Percentiles rank a stretch among this genome's conserved stretches.
Evolutionary conservation across 2,329 filamentous ascomycete genomes (phyloP).

Genomic region (Nemania bipapillata): DNA sequence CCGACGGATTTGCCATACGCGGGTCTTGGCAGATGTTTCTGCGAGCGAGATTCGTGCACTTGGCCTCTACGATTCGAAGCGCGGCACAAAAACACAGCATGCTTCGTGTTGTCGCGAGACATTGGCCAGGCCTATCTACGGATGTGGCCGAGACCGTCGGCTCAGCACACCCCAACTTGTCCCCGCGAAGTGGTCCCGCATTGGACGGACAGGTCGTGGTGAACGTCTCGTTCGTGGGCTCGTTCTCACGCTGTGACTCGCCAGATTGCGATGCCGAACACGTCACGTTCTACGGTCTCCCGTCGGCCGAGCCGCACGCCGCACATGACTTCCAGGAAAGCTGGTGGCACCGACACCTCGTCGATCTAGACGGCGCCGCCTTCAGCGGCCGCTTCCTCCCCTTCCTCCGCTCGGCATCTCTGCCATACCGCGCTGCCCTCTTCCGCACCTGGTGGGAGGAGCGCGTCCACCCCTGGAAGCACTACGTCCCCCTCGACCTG

Average conservation of each 20-base stretch:
- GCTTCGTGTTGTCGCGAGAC: slow-evolving; percentile 13
- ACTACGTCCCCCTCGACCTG: slow-evolving; percentile 71
- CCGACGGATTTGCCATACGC: slow-evolving; percentile 61
- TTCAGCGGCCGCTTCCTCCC: slow-evolving; percentile 62
- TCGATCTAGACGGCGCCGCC: slow-evolving; percentile 68
- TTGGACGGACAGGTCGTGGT: slow-evolving; percentile 36
- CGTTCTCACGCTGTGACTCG: slow-evolving; percentile 50
- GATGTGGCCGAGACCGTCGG: background rate
- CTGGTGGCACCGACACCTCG: slow-evolving; percentile 63
- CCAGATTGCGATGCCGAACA: slow-evolving; percentile 51
- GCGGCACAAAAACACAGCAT: background rate
- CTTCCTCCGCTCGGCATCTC: slow-evolving; percentile 62
- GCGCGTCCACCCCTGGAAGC: slow-evolving; percentile 69
- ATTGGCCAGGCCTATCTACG: background rate
- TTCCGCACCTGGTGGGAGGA: slow-evolving; percentile 74
- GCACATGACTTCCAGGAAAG: slow-evolving; percentile 52
- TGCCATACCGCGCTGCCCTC: slow-evolving; percentile 69
- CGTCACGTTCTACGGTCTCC: slow-evolving; percentile 49
- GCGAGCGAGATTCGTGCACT: slow-evolving; percentile 67
- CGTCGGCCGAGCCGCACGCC: slow-evolving; percentile 39
- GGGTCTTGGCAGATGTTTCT: slow-evolving; percentile 69
- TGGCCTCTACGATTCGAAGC: slow-evolving; percentile 56
- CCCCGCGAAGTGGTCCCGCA: background rate
- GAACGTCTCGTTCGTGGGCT: slow-evolving; percentile 56
- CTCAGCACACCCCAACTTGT: background rate